Evolutionary conservation across 1,139 yeast species (phyloP).

Genomic region (Candida sanyaensis): DNA sequence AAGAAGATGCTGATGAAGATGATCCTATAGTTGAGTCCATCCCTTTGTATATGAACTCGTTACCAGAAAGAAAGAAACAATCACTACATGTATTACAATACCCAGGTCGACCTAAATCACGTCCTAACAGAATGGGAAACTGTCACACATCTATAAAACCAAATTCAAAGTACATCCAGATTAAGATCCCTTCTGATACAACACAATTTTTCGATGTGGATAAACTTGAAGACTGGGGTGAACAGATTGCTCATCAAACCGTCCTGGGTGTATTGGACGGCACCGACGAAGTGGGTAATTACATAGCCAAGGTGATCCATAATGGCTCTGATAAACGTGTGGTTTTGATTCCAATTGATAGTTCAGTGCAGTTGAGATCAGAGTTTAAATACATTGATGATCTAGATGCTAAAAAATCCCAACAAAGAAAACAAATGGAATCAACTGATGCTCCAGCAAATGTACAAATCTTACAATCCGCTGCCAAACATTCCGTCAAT

Average conservation of each 20-base stretch:
- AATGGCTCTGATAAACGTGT: conserved; percentile 37
- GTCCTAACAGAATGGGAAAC: conserved; percentile 46
- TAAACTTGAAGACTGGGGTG: conserved; percentile 66
- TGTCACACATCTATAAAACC: conserved; percentile 62
- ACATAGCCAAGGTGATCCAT: conserved; percentile 32
- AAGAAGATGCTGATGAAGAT: conserved; percentile 37
- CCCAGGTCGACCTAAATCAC: conserved; percentile 62
- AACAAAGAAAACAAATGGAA: conserved; percentile 21
- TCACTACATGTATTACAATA: conserved; percentile 58
- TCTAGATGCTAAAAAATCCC: conserved; percentile 31
- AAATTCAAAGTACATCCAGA: conserved; percentile 56
- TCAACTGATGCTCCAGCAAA: conserved; percentile 37
- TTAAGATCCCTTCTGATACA: conserved; percentile 72
- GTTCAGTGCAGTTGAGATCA: conserved; percentile 80
- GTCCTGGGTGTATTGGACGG: conserved; percentile 72
- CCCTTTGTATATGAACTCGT: conserved; percentile 53
- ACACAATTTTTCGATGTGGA: conserved; percentile 62
- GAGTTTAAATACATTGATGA: conserved; percentile 76
- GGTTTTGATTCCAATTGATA: conserved; percentile 65
- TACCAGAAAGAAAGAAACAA: conserved; percentile 20
- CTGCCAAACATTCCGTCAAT: conserved; percentile 51
- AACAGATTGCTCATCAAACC: conserved; percentile 57
- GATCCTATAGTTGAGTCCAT: conserved; percentile 81
- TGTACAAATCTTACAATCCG: conserved; percentile 46
- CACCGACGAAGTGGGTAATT: conserved; percentile 27